These are phyloP conservation scores for Boletus sp. DNA, from an alignment of 1,284 basidiomycete genomes.

Conservation along the genomic window DNA sequence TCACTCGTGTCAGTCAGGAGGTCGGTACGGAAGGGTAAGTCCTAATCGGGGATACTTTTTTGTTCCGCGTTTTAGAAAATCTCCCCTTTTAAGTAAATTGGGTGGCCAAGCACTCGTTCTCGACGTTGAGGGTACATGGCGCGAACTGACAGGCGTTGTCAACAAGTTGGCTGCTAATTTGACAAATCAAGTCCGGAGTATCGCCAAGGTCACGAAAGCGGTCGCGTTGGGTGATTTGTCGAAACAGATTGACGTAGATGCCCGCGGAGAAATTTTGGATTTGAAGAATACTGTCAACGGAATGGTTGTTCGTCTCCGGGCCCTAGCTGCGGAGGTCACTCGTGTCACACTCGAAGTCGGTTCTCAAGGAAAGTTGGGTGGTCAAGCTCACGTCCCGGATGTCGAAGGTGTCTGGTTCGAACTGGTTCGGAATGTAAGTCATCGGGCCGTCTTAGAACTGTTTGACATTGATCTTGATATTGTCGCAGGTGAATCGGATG, in stretches of 20 bases:
- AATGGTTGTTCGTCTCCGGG: constrained; percentile 89
- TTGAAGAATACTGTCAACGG: constrained; percentile 98
- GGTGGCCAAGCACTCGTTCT: constrained; percentile 91
- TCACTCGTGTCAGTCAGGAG: constrained; percentile 85
- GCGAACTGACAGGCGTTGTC: constrained; percentile 84
- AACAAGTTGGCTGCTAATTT: constrained; percentile 93
- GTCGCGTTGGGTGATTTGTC: constrained; percentile 94
- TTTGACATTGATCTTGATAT: constrained; percentile 6
- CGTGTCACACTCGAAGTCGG: constrained; percentile 94
- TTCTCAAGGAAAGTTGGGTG: constrained; percentile 85
- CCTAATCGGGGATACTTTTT: background rate
- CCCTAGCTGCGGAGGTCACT: constrained; percentile 93
- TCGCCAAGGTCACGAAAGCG: constrained; percentile 96
- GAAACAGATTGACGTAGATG: constrained; percentile 96
- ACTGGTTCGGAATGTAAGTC: constrained; percentile 79
- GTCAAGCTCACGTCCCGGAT: constrained; percentile 88
- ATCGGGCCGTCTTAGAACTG: background rate
- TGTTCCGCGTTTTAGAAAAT: constrained; percentile 12
- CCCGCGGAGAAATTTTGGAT: constrained; percentile 94
- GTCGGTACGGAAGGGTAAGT: constrained; percentile 86
- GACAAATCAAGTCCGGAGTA: constrained; percentile 91
- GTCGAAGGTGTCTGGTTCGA: constrained; percentile 96
- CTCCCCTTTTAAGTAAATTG: constrained; percentile 57
- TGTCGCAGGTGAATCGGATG: constrained; percentile 81
- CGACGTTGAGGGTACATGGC: constrained; percentile 93